These are phyloP conservation scores for Microglena sp. DNA, from an alignment of 139 green algal species.

Conservation along the genomic window DNA sequence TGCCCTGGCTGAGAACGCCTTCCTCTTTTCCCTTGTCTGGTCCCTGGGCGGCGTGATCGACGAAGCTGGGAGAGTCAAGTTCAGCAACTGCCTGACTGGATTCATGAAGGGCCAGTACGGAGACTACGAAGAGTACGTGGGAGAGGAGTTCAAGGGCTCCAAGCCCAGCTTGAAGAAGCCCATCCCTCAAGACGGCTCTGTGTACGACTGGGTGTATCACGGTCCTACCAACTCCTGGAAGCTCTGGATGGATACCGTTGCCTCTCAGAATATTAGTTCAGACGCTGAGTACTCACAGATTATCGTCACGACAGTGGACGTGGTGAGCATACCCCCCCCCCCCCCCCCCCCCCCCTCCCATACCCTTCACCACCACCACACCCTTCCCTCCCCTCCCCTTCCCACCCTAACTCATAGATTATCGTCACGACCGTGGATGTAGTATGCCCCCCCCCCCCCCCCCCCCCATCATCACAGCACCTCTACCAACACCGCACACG, in stretches of 20 bases:
- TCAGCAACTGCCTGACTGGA: conserved; percentile 11
- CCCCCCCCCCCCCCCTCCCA: no score
- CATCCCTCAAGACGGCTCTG: conserved; percentile 19
- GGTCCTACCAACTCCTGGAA: conserved; percentile 23
- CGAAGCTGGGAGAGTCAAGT: conserved; percentile 18
- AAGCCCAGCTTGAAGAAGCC: conserved; percentile 7
- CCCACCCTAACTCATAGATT: no score
- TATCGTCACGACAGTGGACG: conserved; percentile 57
- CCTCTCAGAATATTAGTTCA: conserved; percentile 13
- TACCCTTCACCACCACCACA: no score
- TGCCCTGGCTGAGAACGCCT: conserved; percentile 37
- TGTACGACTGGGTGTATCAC: conserved; percentile 53
- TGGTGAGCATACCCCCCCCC: no score
- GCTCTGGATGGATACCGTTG: conserved; percentile 36
- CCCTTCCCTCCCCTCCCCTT: no score
- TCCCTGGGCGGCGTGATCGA: conserved; percentile 36
- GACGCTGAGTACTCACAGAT: conserved; percentile 39
- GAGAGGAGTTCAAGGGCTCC: no score
- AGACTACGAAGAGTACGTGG: conserved; percentile 5
- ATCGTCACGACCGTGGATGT: no score
- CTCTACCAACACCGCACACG: no score
- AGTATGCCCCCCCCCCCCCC: no score
- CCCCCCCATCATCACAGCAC: no score
- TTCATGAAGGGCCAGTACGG: conserved; percentile 26
- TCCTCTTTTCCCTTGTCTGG: conserved; percentile 57